Evolutionary conservation across 768 basidiomycete species (phyloP), one percentile per base, ranked within the genome.

Genomic region (Obba rivulosa): DNA sequence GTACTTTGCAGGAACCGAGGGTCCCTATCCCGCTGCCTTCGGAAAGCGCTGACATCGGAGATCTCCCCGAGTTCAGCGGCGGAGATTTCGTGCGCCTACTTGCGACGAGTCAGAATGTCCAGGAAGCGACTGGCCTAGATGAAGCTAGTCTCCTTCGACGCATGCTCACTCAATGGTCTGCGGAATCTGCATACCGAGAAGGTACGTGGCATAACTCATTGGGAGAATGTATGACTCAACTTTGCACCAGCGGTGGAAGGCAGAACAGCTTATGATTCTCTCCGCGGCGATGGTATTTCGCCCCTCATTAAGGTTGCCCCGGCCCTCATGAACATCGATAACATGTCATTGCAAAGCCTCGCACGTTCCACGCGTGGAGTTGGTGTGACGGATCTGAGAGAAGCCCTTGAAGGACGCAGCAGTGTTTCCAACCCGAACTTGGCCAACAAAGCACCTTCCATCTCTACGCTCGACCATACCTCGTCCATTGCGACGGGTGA

Each of bases 321-420:
- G 28, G 83, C 85, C 14, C 70, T 95, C 52, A 95, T 93, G 89
- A 84, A 88, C 55, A 87, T 89, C 45, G 88, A 93, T 58, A 95
- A 95, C 63, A 72, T 90, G 28, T 95, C 93, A 5, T 72, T 92
- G 48, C 87, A 89, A 62, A 92, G 89, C 59, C 68, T 95, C 48
- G 78, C 86, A 17, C 78, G 88, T 48, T 87, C 88, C 3, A 79
- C 80, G 2, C 78, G 85, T 50, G 85, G 85, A 0, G 82, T 95
- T 14, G 93, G 92, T 20, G 92, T 95, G 20, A 83, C 80, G 1
- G 92, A 94, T 61, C 74, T 96, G 25, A 76, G 92, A 45, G 92
- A 93, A 56, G 93, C 93, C 3, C 69, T 96, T 3, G 89, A 92
- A 69, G 90, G 90, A 18, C 80, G 89, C 35, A 81, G 79, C 56